Conservation (phyloP, 2,329 filamentous ascomycete genomes). For the Immersiporthe knoxdaviesiana region DNA sequence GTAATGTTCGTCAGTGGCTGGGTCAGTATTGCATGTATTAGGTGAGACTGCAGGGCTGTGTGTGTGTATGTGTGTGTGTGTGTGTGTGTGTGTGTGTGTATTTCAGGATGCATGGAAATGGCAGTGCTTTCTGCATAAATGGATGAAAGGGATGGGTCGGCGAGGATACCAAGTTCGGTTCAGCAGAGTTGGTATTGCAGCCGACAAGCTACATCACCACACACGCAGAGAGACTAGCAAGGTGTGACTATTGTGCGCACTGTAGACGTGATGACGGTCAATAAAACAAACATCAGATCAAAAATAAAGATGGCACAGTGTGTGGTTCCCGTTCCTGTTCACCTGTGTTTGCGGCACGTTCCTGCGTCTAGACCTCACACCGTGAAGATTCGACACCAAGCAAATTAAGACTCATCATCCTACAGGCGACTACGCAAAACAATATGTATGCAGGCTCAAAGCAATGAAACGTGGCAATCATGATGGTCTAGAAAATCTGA, state of each 20-base stretch:
- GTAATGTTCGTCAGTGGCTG: background rate
- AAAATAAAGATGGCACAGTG: background rate
- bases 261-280: conserved; percentile 1
- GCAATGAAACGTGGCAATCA: background rate
- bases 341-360: background rate
- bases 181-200: background rate
- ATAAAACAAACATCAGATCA: background rate
- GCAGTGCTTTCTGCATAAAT: conserved; percentile 6
- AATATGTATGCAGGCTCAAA: background rate
- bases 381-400: no score
- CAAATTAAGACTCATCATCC: no score
- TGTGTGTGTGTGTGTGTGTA: conserved; percentile 1
- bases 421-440: background rate
- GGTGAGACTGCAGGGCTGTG: conserved; percentile 10
- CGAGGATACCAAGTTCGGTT: background rate
- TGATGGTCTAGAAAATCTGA: background rate
- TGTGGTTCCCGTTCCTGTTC: background rate
- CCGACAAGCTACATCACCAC: background rate
- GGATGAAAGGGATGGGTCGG: background rate
- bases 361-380: background rate
- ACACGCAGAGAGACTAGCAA: background rate
- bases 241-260: background rate
- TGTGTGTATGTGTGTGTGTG: conserved; percentile 3
- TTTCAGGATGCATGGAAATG: conserved; percentile 7
- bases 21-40: conserved; percentile 5